Conservation (phyloP, 768 basidiomycete species). For the Psilocybe cubensis region DNA sequence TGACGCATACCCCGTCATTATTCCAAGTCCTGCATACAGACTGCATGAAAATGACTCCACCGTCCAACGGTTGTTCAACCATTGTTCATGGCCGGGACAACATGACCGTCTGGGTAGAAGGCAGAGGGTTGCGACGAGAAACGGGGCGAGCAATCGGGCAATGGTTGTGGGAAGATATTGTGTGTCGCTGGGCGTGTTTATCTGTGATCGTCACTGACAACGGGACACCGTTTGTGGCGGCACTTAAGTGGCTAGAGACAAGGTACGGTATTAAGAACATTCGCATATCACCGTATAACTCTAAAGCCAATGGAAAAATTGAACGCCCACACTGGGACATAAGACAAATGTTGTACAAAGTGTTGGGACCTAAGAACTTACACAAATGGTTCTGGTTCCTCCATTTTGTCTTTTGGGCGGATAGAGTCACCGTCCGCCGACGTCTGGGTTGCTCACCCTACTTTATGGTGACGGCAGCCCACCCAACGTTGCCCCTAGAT, state of each 20-base stretch:
- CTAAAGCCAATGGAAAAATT: constrained; percentile 21
- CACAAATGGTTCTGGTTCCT: constrained; percentile 21
- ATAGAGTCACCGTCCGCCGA: constrained; percentile 24
- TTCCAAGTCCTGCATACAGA: background rate
- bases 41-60: background rate
- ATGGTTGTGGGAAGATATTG: constrained; percentile 32
- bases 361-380: background rate
- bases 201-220: constrained; percentile 36
- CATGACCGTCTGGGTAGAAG: constrained; percentile 25
- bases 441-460: constrained; percentile 29
- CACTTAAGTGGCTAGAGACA: constrained; percentile 17
- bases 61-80: background rate
- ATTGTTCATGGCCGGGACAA: constrained; percentile 19
- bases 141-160: constrained; percentile 20
- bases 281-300: constrained; percentile 19
- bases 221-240: constrained; percentile 19
- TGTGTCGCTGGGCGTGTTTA: constrained; percentile 42
- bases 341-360: constrained; percentile 17
- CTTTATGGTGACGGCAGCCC: constrained; percentile 28
- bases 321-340: constrained; percentile 25
- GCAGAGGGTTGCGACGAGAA: constrained; percentile 19
- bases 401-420: constrained; percentile 34
- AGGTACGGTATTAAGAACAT: constrained; percentile 26
- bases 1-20: background rate
- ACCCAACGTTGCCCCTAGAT: constrained; percentile 30